A percentile compares a stretch with the other conserved stretches of the same genome.
Conservation (phyloP, 169 alveolate genomes). For the Eimeria necatrix region DNA sequence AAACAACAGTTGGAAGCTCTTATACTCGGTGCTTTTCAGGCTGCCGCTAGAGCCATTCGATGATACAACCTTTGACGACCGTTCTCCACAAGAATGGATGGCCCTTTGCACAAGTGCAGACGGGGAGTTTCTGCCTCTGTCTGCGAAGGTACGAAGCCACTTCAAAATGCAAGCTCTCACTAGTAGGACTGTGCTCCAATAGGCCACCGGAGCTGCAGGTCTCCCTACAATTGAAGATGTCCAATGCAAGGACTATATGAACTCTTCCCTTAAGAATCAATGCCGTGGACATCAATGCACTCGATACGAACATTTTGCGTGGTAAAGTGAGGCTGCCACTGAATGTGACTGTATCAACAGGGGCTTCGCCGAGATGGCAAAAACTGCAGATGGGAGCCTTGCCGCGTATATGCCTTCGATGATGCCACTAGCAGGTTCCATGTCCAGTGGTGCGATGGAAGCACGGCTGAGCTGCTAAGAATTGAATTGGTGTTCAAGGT, state of each 20-base stretch:
- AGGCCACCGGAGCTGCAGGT: too few relatives aligned
- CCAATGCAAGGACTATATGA: too few relatives aligned
- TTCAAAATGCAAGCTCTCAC: not conserved
- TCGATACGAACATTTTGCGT: not conserved
- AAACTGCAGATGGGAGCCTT: slow-evolving; percentile 91
- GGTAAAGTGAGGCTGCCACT: not conserved
- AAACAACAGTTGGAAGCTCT: slow-evolving; percentile 71
- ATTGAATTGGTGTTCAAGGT: slow-evolving; percentile 89
- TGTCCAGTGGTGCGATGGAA: slow-evolving; percentile 67
- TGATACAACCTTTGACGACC: slow-evolving; percentile 93
- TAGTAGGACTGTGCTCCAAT: too few relatives aligned
- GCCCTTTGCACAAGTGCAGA: slow-evolving; percentile 84
- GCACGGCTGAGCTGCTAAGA: slow-evolving; percentile 89
- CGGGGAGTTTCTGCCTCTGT: slow-evolving; percentile 87
- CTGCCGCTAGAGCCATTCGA: slow-evolving; percentile 96
- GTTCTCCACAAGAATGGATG: slow-evolving; percentile 94
- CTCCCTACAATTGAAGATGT: too few relatives aligned
- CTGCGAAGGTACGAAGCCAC: slow-evolving; percentile 61
- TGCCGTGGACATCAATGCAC: too few relatives aligned
- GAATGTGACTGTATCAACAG: slow-evolving; percentile 85
- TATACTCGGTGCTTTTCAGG: slow-evolving; percentile 72
- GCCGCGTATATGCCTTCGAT: slow-evolving; percentile 78
- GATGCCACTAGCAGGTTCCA: slow-evolving; percentile 41
- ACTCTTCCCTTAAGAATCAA: too few relatives aligned
- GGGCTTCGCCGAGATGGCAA: slow-evolving; percentile 86